These are phyloP conservation scores for Pythium biforme DNA, from an alignment of 352 stramenopile species.

Conservation along the genomic window DNA sequence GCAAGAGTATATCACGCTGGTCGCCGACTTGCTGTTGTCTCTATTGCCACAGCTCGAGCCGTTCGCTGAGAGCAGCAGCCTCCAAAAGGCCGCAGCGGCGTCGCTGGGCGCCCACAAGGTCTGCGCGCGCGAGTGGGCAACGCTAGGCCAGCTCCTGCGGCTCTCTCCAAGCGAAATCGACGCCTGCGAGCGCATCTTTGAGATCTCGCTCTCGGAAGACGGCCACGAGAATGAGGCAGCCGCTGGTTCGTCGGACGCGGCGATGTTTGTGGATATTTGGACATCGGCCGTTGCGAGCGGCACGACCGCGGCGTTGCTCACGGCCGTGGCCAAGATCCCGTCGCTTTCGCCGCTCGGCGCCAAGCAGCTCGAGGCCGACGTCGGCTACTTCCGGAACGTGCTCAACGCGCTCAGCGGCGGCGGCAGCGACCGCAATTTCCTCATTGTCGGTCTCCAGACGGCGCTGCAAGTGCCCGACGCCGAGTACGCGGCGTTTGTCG, in stretches of 20 bases:
- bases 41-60: conserved; percentile 78
- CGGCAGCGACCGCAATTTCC: conserved; percentile 41
- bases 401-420: conserved; percentile 59
- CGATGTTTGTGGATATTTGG: conserved; percentile 78
- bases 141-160: conserved; percentile 44
- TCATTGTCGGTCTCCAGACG: conserved; percentile 21
- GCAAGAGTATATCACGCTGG: conserved; percentile 84
- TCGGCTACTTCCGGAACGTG: conserved; percentile 83
- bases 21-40: conserved; percentile 75
- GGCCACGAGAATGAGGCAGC: neutral
- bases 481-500: conserved; percentile 15
- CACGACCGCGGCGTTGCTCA: conserved; percentile 54
- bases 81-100: conserved; percentile 52
- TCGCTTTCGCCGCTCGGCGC: conserved; percentile 55
- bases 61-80: conserved; percentile 72
- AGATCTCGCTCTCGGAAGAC: conserved; percentile 6
- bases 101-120: conserved; percentile 48
- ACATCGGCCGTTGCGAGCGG: conserved; percentile 65
- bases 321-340: conserved; percentile 54
- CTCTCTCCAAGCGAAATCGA: conserved; percentile 43
- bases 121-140: conserved; percentile 56
- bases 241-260: conserved; percentile 15
- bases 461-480: conserved; percentile 10
- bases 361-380: conserved; percentile 60
- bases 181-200: conserved; percentile 51